Evolutionary conservation across 257 asterid genomes (phyloP), one percentile per base, ranked within the genome.

Genomic region (Leonotis leonurus): DNA sequence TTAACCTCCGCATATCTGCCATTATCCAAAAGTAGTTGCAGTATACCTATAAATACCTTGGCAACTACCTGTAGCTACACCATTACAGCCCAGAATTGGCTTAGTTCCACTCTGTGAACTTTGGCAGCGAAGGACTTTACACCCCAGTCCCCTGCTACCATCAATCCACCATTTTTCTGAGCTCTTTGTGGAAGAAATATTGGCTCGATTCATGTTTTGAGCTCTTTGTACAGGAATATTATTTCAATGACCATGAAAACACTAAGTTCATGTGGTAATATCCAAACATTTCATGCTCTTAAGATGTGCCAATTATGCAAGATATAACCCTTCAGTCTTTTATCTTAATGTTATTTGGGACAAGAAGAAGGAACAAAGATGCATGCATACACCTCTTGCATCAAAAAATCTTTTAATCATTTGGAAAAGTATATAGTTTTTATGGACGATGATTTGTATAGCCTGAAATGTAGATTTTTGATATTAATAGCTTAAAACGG

Each of bases 401-500:
- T 6, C 30, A 16, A 3, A 9, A 43, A 26, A 18, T 26, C 55
- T 11, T 10, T 10, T 43, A 14, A 57, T 57, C 11, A 21, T 62
- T 33, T 21, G 32, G 35, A 22, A 43, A 53, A 54, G 40, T 33
- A 45, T 44, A 56, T 56, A 45, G 62, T 45, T 40, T 14, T 18
- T 30, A 32, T 54, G 33, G 39, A 43, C 32, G 29, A 44, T 37
- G 20, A 43, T 27, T 25, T 17, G 50, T 22, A 44, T 45, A 8
- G 32, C 55, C 43, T 64, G 51, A 66, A 8, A 3, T 18, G 11
- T 16, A 22, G 3, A 5, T 10, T 20, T 8, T 21, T 29, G 20
- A n/a, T 45, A 45, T 67, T 54, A 11, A 59, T 85, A 90, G 97
- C 93, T 92, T 59, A 92, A 92, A 79, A 92, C 96, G 53, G 95